Percentiles rank a stretch among this genome's conserved stretches.
Conservation (phyloP, 1,139 yeast species). For the Schwanniomyces etchellsii region DNA sequence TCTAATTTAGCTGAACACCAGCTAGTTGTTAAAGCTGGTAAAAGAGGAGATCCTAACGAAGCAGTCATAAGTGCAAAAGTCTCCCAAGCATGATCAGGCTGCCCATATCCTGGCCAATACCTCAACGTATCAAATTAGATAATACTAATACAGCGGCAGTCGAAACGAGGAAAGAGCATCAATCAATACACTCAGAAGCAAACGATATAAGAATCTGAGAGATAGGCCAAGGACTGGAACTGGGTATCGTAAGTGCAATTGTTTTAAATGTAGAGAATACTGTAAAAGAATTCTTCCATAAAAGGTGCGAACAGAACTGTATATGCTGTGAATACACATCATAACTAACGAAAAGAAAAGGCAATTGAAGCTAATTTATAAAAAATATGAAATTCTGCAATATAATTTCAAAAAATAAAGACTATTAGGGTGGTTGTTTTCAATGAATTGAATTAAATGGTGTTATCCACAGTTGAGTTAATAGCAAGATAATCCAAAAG, state of each 20-base stretch:
- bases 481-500: too few relatives aligned
- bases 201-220: constrained; percentile 33
- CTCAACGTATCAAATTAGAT: constrained; percentile 39
- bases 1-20: constrained; percentile 56
- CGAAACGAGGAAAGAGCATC: constrained; percentile 23
- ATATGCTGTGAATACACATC: too few relatives aligned
- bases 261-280: constrained; percentile 48
- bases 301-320: too few relatives aligned
- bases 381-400: too few relatives aligned
- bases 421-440: too few relatives aligned
- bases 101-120: constrained; percentile 49
- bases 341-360: too few relatives aligned
- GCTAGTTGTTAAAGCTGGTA: constrained; percentile 31
- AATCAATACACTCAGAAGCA: constrained; percentile 31
- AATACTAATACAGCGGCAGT: constrained; percentile 31
- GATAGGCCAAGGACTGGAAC: constrained; percentile 31
- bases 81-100: constrained; percentile 44
- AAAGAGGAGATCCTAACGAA: constrained; percentile 36
- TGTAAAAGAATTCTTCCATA: too few relatives aligned
- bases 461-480: too few relatives aligned
- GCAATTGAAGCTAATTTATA: too few relatives aligned
- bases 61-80: constrained; percentile 46
- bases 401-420: too few relatives aligned
- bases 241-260: constrained; percentile 50
- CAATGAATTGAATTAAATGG: too few relatives aligned